Base-by-base conservation (phyloP, 108 stramenopile species). In the Nitzschia sp. region DNA sequence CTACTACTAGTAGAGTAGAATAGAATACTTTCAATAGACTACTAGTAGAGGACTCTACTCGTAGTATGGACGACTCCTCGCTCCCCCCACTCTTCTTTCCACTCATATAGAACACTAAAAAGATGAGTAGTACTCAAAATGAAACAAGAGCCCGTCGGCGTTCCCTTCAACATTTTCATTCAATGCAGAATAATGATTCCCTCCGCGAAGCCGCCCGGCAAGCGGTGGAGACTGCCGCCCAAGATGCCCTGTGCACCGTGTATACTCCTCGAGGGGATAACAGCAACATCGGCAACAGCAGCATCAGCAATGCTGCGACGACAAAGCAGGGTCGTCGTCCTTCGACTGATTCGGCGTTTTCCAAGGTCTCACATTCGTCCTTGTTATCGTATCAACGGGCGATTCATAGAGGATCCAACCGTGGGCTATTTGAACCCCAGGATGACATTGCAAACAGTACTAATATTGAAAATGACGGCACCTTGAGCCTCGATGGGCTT, bases 381-480 rank as follows among this genome's bases (percentile, higher is more conserved):
- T 66, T 32, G 46, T 6, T 17, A 6, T 73, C 77, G 26, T n/a
- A 31, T 22, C 71, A 72, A 54, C 35, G 17, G 54, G 62, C 69
- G 44, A 61, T 71, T 28, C 33, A 46, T 30, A 59, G 68, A 31
- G 64, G 64, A n/a, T 53, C 48, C 17, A 53, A 23, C 1, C 41
- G 35, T 16, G 36, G 36, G 8, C 23, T 25, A 2, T 19, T 32
- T 3, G 75, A 62, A 31, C 19, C 48, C 21, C 19, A 16, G 9
- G 48, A 69, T 32, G 75, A 76, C 4, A 23, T 6, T 6, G 38
- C 38, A 41, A 9, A 6, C 38, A 41, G 38, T 13, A 13, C 38
- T 41, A 41, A 13, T 41, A 9, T 41, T 41, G 13, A 13, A 9
- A 6, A 9, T 6, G 38, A 41, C 6, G 38, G 38, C 9, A 9